Base-by-base conservation (phyloP, 768 basidiomycete species). In the Mycena polygramma region DNA sequence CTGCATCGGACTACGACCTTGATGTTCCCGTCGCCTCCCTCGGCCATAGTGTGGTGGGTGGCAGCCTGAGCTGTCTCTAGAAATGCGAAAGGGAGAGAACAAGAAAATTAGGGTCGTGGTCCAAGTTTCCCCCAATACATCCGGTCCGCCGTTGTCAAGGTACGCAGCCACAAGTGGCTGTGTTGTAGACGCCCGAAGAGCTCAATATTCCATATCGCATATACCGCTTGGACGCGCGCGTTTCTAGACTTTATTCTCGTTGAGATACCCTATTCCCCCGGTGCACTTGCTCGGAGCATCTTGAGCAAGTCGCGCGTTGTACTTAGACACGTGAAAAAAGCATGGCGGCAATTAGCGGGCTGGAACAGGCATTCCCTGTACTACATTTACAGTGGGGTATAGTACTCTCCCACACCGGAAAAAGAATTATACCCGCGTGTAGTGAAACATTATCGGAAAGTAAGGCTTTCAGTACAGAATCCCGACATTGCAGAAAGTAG, bases 1-100 rank as follows among this genome's bases (percentile, higher is more conserved):
- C 97, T 89, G 86, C 97, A 98, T 91, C 97, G 94, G 73, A 94
- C 92, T 58, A 94, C 93, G 81, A 95, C 94, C 85, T 95, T 95
- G 87, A 95, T 95, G 83, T 95, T 95, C 64, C 93, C 94, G 79
- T 94, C 93, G 75, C 92, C 93, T 75, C 85, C 86, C 81, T 94
- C 93, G 64, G 90, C 88, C 92, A 94, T 92, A 53, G 76, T 79
- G 68, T 92, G 54, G 76, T 79, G 68, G 67, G 60, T 74, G 77
- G 66, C 37, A 63, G 52, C 35, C 55, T 35, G 41, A 45, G 24
- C 57, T 22, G 61, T 52, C 57, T 66, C 60, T 71, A 46, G 70
- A 41, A 41, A 55, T 55, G 66, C 45, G 48, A 63, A 65, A 35
- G 13, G 15, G 11, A 35, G 41, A 57, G n/a, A 36, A 36, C 45